Evolutionary conservation across 192 early-diverging fungal species (phyloP).

Genomic region (Coemansia sp.): DNA sequence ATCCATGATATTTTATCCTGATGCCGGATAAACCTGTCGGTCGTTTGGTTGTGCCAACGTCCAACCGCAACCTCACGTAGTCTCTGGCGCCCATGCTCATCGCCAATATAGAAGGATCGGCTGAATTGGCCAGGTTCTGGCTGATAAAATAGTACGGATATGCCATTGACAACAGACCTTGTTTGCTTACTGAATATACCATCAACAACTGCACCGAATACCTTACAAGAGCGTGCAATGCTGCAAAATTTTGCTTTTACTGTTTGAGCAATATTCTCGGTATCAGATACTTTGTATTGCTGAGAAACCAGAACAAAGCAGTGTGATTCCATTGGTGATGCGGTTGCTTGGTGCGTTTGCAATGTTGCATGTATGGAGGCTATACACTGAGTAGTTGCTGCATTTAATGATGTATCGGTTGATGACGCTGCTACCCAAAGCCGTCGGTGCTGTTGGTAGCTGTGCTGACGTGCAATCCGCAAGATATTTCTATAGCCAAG

Average conservation of each 20-base stretch:
- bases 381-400: conserved; percentile 14
- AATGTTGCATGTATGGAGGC: background rate
- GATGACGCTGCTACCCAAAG: conserved; percentile 41
- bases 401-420: conserved; percentile 6
- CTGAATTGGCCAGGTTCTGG: background rate
- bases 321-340: too few species aligned
- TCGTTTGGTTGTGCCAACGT: conserved; percentile 38
- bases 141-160: conserved; percentile 32
- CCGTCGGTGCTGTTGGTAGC: background rate
- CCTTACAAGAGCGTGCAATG: too few species aligned
- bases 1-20: conserved; percentile 7
- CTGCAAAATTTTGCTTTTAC: too few species aligned
- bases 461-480: too few species aligned
- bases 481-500: too few species aligned
- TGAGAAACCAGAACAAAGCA: conserved; percentile 44
- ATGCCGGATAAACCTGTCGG: conserved; percentile 17
- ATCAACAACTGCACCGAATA: conserved; percentile 34
- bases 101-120: conserved; percentile 41
- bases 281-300: conserved; percentile 16
- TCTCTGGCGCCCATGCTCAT: conserved; percentile 41
- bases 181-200: background rate
- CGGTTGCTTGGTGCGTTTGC: too few species aligned
- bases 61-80: conserved; percentile 45
- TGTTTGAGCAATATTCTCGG: conserved; percentile 1
- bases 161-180: background rate